Evolutionary conservation across 179 eudicot species (phyloP).

Genomic region (Monotropa hypopitys): DNA sequence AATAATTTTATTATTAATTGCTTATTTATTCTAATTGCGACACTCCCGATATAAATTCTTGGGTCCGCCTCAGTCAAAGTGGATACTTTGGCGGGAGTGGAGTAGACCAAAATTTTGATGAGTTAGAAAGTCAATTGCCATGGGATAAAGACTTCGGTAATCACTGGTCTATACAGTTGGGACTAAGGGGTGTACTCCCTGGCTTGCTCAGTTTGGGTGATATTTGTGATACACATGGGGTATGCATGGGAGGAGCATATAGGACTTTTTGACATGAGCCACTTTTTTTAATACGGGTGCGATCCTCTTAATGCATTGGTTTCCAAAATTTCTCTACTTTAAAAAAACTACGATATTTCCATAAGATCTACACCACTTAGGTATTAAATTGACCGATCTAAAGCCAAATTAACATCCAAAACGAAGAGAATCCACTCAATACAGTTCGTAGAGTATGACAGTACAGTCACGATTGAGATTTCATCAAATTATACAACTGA

Average conservation of each 20-base stretch:
- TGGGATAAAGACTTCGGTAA: not conserved
- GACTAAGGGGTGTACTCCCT: not conserved
- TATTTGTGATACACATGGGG: not conserved
- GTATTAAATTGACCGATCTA: not conserved
- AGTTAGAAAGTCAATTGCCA: not conserved
- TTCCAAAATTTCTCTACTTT: not conserved
- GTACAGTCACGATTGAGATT: not conserved
- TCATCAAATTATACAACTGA: conserved; percentile 20
- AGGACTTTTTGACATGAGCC: no score
- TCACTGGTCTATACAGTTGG: not conserved
- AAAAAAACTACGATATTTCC: not conserved
- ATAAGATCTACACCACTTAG: not conserved
- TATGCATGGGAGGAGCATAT: no score
- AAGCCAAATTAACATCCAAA: conserved; percentile 1
- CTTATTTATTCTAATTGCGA: no score
- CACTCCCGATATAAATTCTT: no score
- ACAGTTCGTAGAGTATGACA: not conserved
- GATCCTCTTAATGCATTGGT: no score
- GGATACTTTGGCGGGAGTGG: not conserved
- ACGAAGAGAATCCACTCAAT: not conserved
- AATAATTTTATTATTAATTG: no score
- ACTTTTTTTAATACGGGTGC: no score
- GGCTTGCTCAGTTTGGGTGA: not conserved
- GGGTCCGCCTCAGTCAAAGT: no score
- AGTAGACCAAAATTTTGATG: not conserved